Base-by-base conservation (phyloP, 129 eudicot species). In the Escallonia herrerae region DNA sequence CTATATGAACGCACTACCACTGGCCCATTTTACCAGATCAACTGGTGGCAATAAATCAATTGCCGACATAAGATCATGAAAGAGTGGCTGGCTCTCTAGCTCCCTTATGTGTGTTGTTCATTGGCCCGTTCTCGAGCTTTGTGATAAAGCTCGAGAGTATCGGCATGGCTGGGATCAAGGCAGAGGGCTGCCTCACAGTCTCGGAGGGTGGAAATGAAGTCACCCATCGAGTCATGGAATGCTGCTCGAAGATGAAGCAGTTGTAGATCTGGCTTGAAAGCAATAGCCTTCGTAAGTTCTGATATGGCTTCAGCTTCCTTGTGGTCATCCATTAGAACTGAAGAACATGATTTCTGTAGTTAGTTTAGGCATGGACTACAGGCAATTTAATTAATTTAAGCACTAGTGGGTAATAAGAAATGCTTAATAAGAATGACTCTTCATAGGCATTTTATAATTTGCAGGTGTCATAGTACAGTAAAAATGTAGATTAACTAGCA, bases 241-340 rank as follows among this genome's bases (percentile, higher is more conserved):
- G 88, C 84, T 52, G 88, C 88, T 59, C 89, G 89, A 45, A 83
- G 89, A 70, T 83, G 85, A 14, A 83, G 80, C 39, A 83, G 71
- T 45, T 80, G 89, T 57, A 83, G 55, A 50, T 83, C 85, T 0
- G 76, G 84, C 72, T 83, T 76, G 76, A 83, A 83, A 58, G 85
- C 64, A 60, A 83, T 73, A 57, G 76, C 85, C 61, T 66, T 83
- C 5, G 89, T 53, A 14, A 83, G 89, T 63, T 83, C 85, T 55
- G 72, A 73, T 42, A 83, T 83, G 44, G 89, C 89, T 74, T 83
- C 83, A 6, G 79, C 69, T 76, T 83, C 89, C 59, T 80, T 80
- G 11, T 74, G 85, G 74, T 76, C 89, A 69, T 83, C 89, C 89
- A 83, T 83, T 4, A 83, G 66, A 58, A 83, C 89, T 83, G 80